These are phyloP conservation scores for Dryadomyces sulphureus DNA, from an alignment of 2,329 filamentous ascomycete species.

Conservation along the genomic window DNA sequence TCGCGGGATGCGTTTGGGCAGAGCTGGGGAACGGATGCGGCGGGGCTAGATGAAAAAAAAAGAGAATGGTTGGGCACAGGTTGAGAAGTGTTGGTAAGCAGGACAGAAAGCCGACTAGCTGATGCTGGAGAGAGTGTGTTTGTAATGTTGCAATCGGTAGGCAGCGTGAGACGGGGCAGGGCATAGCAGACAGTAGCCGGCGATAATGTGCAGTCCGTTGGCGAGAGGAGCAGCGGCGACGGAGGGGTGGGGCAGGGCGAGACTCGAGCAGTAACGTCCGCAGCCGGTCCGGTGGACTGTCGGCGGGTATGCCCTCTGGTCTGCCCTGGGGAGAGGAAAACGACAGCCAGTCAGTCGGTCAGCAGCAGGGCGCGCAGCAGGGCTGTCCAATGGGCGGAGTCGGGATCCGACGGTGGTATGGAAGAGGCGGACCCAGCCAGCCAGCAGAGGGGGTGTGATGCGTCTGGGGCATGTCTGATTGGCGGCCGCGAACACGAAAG, in stretches of 20 bases:
- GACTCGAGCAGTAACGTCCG: no score
- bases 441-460: neutral
- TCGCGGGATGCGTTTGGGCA: no score
- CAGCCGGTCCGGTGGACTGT: no score
- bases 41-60: neutral
- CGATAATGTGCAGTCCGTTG: neutral
- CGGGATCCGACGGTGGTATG: no score
- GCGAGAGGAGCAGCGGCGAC: neutral
- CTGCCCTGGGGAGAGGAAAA: no score
- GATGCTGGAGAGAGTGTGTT: neutral
- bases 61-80: neutral
- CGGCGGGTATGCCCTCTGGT: neutral
- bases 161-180: neutral
- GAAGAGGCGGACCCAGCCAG: no score
- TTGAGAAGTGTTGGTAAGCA: neutral
- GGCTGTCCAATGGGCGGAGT: neutral
- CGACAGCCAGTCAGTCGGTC: neutral
- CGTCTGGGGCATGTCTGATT: neutral
- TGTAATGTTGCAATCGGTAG: no score
- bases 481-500: neutral
- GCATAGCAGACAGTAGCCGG: neutral
- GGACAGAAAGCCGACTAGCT: neutral
- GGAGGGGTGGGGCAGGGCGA: no score
- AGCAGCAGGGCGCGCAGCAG: neutral
- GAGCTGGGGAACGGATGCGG: no score